phyloP scores from a whole-genome alignment of 805 yeast genomes.

The Saturnispora sekii region DNA sequence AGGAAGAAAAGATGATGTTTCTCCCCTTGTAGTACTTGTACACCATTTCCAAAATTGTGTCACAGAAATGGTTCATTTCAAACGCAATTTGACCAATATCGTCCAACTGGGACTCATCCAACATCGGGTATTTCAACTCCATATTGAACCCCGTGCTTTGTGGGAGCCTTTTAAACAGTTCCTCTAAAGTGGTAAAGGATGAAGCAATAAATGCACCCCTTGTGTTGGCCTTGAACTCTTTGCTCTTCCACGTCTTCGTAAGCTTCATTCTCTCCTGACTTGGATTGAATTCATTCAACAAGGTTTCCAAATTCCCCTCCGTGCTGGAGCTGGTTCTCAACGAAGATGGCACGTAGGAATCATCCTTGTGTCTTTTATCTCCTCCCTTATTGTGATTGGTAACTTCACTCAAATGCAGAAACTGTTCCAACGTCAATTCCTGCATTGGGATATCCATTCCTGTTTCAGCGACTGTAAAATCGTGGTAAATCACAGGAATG shows the following conservation, averaged over 20 bases:
- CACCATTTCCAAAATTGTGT: constrained; percentile 70
- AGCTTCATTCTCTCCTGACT: constrained; percentile 61
- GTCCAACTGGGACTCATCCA: constrained; percentile 84
- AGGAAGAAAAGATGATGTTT: constrained; percentile 83
- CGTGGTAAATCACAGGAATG: constrained; percentile 91
- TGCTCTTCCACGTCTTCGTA: constrained; percentile 80
- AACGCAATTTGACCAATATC: constrained; percentile 78
- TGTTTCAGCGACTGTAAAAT: constrained; percentile 86
- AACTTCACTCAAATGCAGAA: constrained; percentile 43
- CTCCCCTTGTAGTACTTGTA: constrained; percentile 72
- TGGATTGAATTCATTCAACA: constrained; percentile 28
- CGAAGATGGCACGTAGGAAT: constrained; percentile 21
- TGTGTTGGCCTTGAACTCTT: constrained; percentile 86
- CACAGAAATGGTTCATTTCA: constrained; percentile 82
- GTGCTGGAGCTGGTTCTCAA: constrained; percentile 11
- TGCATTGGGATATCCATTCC: constrained; percentile 98
- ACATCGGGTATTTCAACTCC: constrained; percentile 91
- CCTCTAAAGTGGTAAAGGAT: constrained; percentile 80
- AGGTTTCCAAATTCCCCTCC: background rate
- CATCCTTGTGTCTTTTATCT: constrained; percentile 21
- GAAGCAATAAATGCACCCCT: constrained; percentile 88
- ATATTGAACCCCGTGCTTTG: constrained; percentile 83
- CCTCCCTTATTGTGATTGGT: constrained; percentile 11
- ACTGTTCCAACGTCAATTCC: constrained; percentile 80
- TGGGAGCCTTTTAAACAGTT: constrained; percentile 75